A percentile compares a stretch with the other conserved stretches of the same genome.
Conservation (phyloP, 2,329 filamentous ascomycete genomes). For the Ophiostoma angusticollis region DNA sequence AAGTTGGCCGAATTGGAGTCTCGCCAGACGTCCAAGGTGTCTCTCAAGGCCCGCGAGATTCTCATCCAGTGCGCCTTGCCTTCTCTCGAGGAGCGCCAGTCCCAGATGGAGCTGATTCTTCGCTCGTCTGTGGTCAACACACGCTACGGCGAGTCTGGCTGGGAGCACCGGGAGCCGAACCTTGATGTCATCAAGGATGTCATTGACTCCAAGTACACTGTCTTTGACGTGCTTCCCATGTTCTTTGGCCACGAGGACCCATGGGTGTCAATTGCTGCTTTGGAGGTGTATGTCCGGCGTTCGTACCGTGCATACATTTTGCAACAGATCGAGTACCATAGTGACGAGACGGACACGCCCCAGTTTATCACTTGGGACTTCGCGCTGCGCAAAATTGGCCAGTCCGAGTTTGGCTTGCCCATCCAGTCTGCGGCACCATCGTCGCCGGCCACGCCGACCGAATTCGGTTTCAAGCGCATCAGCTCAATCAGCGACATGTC, state of each 20-base stretch:
- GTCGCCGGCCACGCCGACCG: conserved; percentile 63
- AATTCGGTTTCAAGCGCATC: conserved; percentile 62
- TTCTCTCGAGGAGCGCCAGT: conserved; percentile 84
- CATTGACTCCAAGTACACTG: conserved; percentile 95
- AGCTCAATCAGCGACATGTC: conserved; percentile 96
- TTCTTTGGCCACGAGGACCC: conserved; percentile 93
- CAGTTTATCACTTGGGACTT: conserved; percentile 94
- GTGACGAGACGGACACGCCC: conserved; percentile 53
- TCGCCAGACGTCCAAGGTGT: conserved; percentile 78
- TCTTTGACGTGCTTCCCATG: conserved; percentile 86
- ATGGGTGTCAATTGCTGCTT: conserved; percentile 84
- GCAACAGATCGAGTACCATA: conserved; percentile 78
- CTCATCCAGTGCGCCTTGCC: conserved; percentile 95
- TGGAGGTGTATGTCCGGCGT: conserved; percentile 92
- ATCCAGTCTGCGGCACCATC: conserved; percentile 70
- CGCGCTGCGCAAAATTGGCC: conserved; percentile 80
- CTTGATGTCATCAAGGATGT: conserved; percentile 91
- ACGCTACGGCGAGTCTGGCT: conserved; percentile 92
- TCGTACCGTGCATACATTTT: conserved; percentile 94
- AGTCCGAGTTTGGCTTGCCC: conserved; percentile 78
- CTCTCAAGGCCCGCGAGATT: conserved; percentile 91
- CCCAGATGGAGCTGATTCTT: conserved; percentile 97
- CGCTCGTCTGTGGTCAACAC: conserved; percentile 92
- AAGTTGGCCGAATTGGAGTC: conserved; percentile 86
- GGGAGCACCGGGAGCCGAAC: conserved; percentile 89